Conservation (phyloP, 2,329 filamentous ascomycete genomes). For the Myriosclerotinia scirpicola region DNA sequence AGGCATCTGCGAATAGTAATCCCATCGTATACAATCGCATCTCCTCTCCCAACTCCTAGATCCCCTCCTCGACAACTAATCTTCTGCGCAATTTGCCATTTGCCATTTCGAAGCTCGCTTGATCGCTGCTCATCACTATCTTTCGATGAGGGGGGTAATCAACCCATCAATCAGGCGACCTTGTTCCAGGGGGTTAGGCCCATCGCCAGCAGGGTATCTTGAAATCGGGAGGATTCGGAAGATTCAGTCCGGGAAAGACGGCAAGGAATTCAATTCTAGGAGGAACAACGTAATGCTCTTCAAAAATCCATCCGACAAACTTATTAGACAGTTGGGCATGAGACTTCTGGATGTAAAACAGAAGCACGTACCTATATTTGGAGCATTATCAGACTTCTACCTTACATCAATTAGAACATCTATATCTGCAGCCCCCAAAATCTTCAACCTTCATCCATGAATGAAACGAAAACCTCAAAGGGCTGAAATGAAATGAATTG, state of each 20-base stretch:
- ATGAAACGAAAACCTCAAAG: neutral
- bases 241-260: neutral
- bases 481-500: neutral
- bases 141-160: neutral
- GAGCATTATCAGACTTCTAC: neutral
- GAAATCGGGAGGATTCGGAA: neutral
- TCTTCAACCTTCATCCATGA: neutral
- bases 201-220: neutral
- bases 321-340: neutral
- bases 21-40: neutral
- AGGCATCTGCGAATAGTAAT: neutral
- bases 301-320: neutral
- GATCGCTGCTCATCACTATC: neutral
- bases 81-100: neutral
- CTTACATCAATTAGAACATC: neutral
- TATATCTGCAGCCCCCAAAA: neutral
- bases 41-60: neutral
- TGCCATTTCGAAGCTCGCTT: neutral
- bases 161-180: neutral
- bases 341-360: neutral
- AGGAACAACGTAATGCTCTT: neutral
- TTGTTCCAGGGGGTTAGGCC: neutral
- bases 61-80: neutral
- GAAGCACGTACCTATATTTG: conserved; percentile 18
- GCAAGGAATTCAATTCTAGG: neutral